These are phyloP conservation scores for Phylloporus sp. DNA, from an alignment of 768 basidiomycete genomes.

Conservation along the genomic window DNA sequence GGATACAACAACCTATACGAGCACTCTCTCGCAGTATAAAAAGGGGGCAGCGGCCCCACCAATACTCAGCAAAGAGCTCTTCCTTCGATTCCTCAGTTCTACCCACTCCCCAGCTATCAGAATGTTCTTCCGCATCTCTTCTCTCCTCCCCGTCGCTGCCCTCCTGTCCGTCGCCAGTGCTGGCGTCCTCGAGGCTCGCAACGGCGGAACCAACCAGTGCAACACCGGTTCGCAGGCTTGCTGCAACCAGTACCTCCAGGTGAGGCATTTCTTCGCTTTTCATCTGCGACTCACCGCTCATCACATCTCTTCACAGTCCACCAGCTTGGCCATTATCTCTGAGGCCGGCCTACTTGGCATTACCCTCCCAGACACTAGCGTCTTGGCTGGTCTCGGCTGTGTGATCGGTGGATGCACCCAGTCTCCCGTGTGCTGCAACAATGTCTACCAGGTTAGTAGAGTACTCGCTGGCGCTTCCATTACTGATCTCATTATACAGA, in stretches of 20 bases:
- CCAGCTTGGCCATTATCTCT: background rate
- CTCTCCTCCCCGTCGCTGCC: too few relatives aligned
- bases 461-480: background rate
- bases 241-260: background rate
- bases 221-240: background rate
- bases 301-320: background rate
- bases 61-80: too few relatives aligned
- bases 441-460: background rate
- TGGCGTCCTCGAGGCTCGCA: background rate
- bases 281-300: background rate
- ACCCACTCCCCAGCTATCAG: too few relatives aligned
- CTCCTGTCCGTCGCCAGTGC: too few relatives aligned
- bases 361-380: background rate
- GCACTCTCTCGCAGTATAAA: too few relatives aligned
- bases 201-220: background rate
- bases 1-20: too few relatives aligned
- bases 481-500: background rate
- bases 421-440: background rate
- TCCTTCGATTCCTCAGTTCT: too few relatives aligned
- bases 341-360: background rate
- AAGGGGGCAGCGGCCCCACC: too few relatives aligned
- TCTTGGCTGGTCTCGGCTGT: background rate
- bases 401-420: background rate
- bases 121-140: too few relatives aligned
- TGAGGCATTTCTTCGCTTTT: background rate